Evolutionary conservation across 2,329 filamentous ascomycete genomes (phyloP).

Genomic region (Pseudopithomyces chartarum): DNA sequence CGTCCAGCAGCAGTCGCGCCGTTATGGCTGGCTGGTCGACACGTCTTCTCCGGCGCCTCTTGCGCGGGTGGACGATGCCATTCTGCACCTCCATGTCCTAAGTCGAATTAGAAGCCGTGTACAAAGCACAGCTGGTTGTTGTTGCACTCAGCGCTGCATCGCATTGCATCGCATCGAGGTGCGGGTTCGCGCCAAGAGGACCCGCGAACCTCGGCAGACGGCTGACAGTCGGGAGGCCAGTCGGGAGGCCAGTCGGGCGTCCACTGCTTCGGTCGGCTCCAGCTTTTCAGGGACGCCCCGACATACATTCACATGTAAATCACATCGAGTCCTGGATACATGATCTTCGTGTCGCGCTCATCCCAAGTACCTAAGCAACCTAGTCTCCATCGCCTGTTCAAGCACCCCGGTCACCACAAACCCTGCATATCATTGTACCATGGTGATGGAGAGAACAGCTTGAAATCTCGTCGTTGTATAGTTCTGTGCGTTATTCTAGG

Average conservation of each 20-base stretch:
- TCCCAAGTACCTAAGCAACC: too few relatives aligned
- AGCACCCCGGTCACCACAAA: too few relatives aligned
- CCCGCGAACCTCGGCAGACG: slow-evolving; percentile 26
- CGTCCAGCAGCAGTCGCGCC: slow-evolving; percentile 82
- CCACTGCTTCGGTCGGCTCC: too few relatives aligned
- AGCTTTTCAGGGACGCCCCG: too few relatives aligned
- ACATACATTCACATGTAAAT: neutral
- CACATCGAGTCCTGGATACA: too few relatives aligned
- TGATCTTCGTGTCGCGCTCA: too few relatives aligned
- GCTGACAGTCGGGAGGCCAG: slow-evolving; percentile 8
- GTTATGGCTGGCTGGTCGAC: slow-evolving; percentile 74
- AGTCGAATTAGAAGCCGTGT: neutral
- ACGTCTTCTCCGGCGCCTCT: slow-evolving; percentile 59
- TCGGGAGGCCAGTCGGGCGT: too few relatives aligned
- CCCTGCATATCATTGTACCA: neutral
- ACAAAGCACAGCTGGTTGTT: neutral
- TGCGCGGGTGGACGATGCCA: slow-evolving; percentile 47
- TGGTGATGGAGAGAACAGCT: neutral
- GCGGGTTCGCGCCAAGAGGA: slow-evolving; percentile 18
- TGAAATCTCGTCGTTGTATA: too few relatives aligned
- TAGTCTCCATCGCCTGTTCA: neutral
- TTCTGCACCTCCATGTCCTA: slow-evolving; percentile 38
- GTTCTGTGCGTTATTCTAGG: too few relatives aligned
- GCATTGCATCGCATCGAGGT: slow-evolving; percentile 24
- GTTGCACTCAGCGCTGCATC: slow-evolving; percentile 5